Conservation (phyloP, 345 rosid species). For the Salix arbutifolia region DNA sequence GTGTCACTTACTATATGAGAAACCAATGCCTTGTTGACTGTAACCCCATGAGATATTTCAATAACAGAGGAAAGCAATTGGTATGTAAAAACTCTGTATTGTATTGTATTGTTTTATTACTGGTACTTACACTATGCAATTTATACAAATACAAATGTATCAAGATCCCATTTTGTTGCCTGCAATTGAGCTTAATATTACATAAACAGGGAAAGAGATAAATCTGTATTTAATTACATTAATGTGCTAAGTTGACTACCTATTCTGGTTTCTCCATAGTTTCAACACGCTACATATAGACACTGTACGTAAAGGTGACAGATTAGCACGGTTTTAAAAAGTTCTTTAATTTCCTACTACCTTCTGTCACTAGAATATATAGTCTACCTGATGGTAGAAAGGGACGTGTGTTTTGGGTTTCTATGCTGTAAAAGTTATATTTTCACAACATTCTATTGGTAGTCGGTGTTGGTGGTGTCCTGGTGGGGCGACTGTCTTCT, state of each 20-base stretch:
- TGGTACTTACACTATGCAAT: too few species aligned
- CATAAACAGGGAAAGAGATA: too few species aligned
- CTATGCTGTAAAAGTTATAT: too few species aligned
- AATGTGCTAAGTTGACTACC: too few species aligned
- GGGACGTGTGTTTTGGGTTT: neutral
- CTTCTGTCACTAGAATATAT: neutral
- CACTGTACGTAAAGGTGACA: neutral
- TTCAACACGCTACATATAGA: neutral
- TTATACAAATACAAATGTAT: too few species aligned
- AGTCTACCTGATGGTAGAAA: neutral
- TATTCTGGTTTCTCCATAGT: neutral
- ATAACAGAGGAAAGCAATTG: too few species aligned
- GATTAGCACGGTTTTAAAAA: neutral
- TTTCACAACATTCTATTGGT: neutral
- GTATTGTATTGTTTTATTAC: too few species aligned
- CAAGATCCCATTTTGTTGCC: too few species aligned
- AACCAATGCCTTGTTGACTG: neutral
- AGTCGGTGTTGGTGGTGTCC: neutral
- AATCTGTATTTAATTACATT: too few species aligned
- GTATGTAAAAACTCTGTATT: too few species aligned
- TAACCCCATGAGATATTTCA: neutral
- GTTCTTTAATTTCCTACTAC: conserved; percentile 1
- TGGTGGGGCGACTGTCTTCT: neutral
- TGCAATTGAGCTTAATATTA: too few species aligned
- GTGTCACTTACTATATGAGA: neutral